A percentile compares a stretch with the other conserved stretches of the same genome.
Evolutionary conservation across 352 stramenopile species (phyloP).

Genomic region (Phytopythium montanum): DNA sequence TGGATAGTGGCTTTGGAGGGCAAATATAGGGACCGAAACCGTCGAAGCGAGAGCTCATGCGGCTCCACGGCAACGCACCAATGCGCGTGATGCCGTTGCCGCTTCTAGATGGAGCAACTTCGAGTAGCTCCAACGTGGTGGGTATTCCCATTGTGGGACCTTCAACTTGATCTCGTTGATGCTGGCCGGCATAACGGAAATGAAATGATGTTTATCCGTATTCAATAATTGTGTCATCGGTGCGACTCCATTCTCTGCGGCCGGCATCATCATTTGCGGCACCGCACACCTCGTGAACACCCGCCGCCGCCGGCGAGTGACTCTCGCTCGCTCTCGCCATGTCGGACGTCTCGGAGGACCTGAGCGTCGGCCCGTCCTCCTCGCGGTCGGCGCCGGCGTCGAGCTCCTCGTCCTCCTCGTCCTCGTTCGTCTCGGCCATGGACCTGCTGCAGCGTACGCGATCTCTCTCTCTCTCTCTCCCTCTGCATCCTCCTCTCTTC

Average conservation of each 20-base stretch:
- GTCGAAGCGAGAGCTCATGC: not conserved
- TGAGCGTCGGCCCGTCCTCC: not conserved
- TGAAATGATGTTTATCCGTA: not conserved
- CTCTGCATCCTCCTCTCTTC: not conserved
- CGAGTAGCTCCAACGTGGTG: no score
- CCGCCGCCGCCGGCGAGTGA: no score
- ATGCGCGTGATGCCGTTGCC: no score
- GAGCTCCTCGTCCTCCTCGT: conserved; percentile 15
- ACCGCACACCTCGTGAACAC: no score
- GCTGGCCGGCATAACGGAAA: not conserved
- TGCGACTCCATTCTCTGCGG: not conserved
- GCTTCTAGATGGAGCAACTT: not conserved
- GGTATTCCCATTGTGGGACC: no score
- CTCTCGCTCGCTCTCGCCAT: not conserved
- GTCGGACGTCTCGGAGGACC: conserved; percentile 2
- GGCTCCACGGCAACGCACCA: not conserved
- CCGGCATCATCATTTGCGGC: not conserved
- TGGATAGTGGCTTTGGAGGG: not conserved
- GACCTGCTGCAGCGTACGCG: conserved; percentile 65
- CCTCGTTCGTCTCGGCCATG: conserved; percentile 17
- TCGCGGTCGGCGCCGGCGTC: not conserved
- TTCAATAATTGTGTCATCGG: not conserved
- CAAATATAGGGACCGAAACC: not conserved
- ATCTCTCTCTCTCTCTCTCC: no score
- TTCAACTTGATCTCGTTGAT: not conserved